phyloP scores from a whole-genome alignment of 495 filamentous ascomycete species.

The Elasticomyces elasticus region DNA sequence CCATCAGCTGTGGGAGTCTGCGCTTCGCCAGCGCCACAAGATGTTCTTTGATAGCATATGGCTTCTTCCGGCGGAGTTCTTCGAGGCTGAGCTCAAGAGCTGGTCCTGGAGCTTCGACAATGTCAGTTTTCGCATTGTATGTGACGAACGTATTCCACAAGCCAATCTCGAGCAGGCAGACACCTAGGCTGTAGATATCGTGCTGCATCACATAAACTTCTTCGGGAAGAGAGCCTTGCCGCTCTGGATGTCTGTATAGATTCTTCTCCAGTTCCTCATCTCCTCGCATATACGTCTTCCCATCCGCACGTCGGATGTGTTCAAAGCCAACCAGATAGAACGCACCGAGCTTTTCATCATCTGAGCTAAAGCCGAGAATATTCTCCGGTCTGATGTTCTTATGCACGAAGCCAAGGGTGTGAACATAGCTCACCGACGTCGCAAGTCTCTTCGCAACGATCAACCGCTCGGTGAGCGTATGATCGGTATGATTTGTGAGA shows the following conservation, averaged over 20 bases:
- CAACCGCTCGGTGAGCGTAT: not conserved
- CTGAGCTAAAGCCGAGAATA: slow-evolving; percentile 35
- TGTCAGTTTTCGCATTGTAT: not conserved
- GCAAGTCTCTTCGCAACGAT: not conserved
- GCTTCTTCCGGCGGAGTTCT: slow-evolving; percentile 4
- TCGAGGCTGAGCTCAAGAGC: slow-evolving; percentile 3
- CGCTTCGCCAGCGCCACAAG: slow-evolving; percentile 34
- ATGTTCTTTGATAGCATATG: slow-evolving; percentile 31
- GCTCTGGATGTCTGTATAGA: slow-evolving; percentile 48
- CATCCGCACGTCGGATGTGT: slow-evolving; percentile 36
- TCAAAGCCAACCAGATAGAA: slow-evolving; percentile 45
- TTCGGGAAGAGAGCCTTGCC: slow-evolving; percentile 37
- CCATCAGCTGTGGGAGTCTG: slow-evolving; percentile 41
- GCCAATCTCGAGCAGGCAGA: slow-evolving; percentile 52
- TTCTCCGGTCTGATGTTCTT: slow-evolving; percentile 50
- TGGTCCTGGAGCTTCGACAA: not conserved
- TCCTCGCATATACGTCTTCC: slow-evolving; percentile 31
- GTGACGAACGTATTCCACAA: slow-evolving; percentile 44
- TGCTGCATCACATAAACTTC: slow-evolving; percentile 48
- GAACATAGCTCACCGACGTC: slow-evolving; percentile 9
- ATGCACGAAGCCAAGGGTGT: slow-evolving; percentile 42
- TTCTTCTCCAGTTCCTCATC: slow-evolving; percentile 39
- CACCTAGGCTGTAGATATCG: slow-evolving; percentile 57
- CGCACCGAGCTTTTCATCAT: slow-evolving; percentile 15
- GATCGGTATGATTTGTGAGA: not conserved